These are phyloP conservation scores for Amanita inopinata DNA, from an alignment of 768 basidiomycete genomes.

Conservation along the genomic window DNA sequence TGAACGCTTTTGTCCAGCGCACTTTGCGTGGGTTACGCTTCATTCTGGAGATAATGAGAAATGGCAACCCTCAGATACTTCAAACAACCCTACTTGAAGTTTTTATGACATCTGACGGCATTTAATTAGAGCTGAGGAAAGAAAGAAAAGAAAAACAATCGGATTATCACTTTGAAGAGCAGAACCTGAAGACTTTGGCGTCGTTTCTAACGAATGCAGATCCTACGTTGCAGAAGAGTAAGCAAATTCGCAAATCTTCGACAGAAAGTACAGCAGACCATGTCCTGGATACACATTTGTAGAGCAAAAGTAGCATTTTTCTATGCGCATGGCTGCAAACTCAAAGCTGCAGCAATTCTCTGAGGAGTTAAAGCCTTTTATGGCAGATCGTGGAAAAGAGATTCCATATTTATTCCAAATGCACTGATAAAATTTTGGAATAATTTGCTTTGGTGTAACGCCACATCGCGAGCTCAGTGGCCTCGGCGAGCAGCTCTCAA, in stretches of 20 bases:
- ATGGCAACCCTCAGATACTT: background rate
- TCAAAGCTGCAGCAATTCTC: background rate
- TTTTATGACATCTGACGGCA: slow-evolving; percentile 81
- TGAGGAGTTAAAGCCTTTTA: too few species aligned
- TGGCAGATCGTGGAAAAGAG: slow-evolving; percentile 3
- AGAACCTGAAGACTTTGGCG: slow-evolving; percentile 96
- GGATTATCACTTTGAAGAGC: slow-evolving; percentile 80
- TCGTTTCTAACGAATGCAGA: slow-evolving; percentile 96
- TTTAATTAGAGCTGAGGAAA: background rate
- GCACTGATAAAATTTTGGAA: too few species aligned
- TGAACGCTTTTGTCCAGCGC: slow-evolving; percentile 98
- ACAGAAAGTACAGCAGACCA: slow-evolving; percentile 35
- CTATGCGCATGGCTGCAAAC: slow-evolving; percentile 65
- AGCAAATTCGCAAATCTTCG: background rate
- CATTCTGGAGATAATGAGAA: slow-evolving; percentile 51
- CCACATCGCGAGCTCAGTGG: slow-evolving; percentile 17
- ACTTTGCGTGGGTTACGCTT: slow-evolving; percentile 99
- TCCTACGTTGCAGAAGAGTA: slow-evolving; percentile 32
- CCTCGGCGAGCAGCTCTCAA: slow-evolving; percentile 67
- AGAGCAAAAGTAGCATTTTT: slow-evolving; percentile 99
- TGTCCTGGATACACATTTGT: slow-evolving; percentile 95
- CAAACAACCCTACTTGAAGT: slow-evolving; percentile 76
- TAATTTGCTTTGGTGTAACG: too few species aligned
- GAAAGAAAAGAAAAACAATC: background rate
- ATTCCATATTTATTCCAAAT: background rate